Evolutionary conservation across 2,329 filamentous ascomycete species (phyloP).

Genomic region (Aureobasidium leucospermi): DNA sequence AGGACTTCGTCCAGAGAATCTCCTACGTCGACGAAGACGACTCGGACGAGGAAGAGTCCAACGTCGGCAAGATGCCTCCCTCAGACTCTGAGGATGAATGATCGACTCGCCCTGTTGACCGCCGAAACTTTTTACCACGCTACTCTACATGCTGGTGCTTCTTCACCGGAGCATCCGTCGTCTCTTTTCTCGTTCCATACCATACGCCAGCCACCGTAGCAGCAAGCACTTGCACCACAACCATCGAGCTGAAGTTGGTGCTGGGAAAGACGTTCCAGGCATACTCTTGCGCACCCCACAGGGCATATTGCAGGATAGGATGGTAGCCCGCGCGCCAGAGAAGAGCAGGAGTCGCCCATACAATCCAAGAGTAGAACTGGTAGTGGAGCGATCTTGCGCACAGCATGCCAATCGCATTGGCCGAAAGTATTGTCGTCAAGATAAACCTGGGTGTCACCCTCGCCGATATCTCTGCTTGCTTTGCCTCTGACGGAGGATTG

Average conservation of each 20-base stretch:
- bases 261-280: conserved; percentile 95
- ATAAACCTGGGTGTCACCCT: conserved; percentile 65
- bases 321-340: conserved; percentile 71
- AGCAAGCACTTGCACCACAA: conserved; percentile 65
- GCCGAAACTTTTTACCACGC: not conserved
- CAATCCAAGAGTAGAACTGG: conserved; percentile 89
- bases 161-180: conserved; percentile 15
- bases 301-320: conserved; percentile 56
- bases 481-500: conserved; percentile 38
- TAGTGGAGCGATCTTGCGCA: conserved; percentile 88
- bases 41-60: conserved; percentile 69
- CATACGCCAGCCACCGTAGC: conserved; percentile 58
- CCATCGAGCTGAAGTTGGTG: conserved; percentile 53
- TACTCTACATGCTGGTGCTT: conserved; percentile 16
- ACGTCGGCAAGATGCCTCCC: conserved; percentile 76
- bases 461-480: conserved; percentile 51
- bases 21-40: conserved; percentile 53
- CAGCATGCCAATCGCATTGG: conserved; percentile 71
- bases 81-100: conserved; percentile 64
- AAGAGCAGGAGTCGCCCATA: conserved; percentile 81
- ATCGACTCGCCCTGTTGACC: not conserved
- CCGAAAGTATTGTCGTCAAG: conserved; percentile 67
- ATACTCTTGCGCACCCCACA: conserved; percentile 80
- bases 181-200: conserved; percentile 45
- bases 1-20: conserved; percentile 45